Evolutionary conservation across 2,329 filamentous ascomycete species (phyloP).

Genomic region (Fonsecaea multimorphosa): DNA sequence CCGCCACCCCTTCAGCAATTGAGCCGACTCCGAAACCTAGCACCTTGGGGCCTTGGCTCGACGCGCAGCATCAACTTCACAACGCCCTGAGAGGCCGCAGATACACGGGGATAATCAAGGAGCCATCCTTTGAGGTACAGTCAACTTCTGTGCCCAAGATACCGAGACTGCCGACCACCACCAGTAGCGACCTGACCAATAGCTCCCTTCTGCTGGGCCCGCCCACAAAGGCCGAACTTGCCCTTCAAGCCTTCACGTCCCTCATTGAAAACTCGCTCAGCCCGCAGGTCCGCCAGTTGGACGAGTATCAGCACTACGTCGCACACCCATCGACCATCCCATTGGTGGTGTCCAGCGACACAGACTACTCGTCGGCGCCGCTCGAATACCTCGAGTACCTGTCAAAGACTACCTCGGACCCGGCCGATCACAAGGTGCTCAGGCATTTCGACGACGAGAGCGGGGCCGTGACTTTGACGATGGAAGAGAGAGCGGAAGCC

Average conservation of each 20-base stretch:
- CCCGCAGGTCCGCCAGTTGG: slow-evolving; percentile 75
- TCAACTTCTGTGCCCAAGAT: slow-evolving; percentile 33
- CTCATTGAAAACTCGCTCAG: slow-evolving; percentile 85
- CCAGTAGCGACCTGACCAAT: slow-evolving; percentile 52
- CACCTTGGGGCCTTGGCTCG: slow-evolving; percentile 42
- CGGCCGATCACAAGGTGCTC: slow-evolving; percentile 29
- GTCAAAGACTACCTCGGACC: slow-evolving; percentile 46
- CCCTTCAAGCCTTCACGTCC: slow-evolving; percentile 68
- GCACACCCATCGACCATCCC: slow-evolving; percentile 87
- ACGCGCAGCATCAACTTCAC: slow-evolving; percentile 44
- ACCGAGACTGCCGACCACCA: slow-evolving; percentile 35
- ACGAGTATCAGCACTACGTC: slow-evolving; percentile 91
- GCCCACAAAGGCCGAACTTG: slow-evolving; percentile 88
- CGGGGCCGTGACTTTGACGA: slow-evolving; percentile 45
- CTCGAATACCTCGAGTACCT: slow-evolving; percentile 81
- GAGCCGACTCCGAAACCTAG: slow-evolving; percentile 42
- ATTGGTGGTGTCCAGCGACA: slow-evolving; percentile 59
- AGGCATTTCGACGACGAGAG: slow-evolving; percentile 65
- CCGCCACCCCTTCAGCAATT: slow-evolving; percentile 37
- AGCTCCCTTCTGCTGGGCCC: slow-evolving; percentile 50
- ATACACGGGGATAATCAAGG: slow-evolving; percentile 64
- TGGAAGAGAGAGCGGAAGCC: slow-evolving; percentile 63
- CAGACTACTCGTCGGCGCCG: slow-evolving; percentile 43
- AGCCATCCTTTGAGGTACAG: slow-evolving; percentile 45
- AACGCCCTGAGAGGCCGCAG: slow-evolving; percentile 42